Evolutionary conservation across 2,329 filamentous ascomycete species (phyloP), one percentile per base, ranked within the genome.

Genomic region (Xylaria sp.): DNA sequence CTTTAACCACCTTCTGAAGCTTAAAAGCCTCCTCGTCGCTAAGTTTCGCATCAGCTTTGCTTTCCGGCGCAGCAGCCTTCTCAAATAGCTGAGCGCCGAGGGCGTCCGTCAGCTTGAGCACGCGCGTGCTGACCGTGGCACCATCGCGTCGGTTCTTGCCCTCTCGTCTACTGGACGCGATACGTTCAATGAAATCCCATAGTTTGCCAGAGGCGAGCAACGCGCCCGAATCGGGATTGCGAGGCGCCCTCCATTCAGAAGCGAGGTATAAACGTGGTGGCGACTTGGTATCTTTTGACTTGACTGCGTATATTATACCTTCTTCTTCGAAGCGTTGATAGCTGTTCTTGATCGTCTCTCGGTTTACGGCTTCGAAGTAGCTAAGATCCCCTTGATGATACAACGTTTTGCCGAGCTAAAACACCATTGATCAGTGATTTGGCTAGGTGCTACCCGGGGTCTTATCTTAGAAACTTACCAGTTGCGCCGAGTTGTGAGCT

Each of bases 291-390:
- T 91, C 91, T 74, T 90, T 91, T 63, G 86, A 85, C 75, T 92
- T 92, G 35, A 92, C 86, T 0, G 94, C 87, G 53, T 92, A 83
- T 65, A 98, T 86, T 71, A 98, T 97, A 9, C 94, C 93, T 75
- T 98, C 95, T 76, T 98, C 93, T 74, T 94, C 90, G 76, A 97
- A 97, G 18, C 93, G 89, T 44, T 89, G 86, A 80, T 95, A 98
- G 0, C 94, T 92, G 80, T 99, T 99, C 78, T 96, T 97, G 65
- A 99, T 87, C 0, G 94, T 97, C 80, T 99, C 95, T 76, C 98
- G 98, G 84, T 99, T 99, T 72, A 99, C 95, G 2, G 96, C 94
- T 82, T 99, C 96, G 74, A 98, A 98, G 82, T 99, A 99, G 35
- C 92, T 94, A 10, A 99, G 88, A 76, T 99, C 96, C 65, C 96